Evolutionary conservation across 139 green algal species (phyloP).

Genomic region (Nannochloris sp.): DNA sequence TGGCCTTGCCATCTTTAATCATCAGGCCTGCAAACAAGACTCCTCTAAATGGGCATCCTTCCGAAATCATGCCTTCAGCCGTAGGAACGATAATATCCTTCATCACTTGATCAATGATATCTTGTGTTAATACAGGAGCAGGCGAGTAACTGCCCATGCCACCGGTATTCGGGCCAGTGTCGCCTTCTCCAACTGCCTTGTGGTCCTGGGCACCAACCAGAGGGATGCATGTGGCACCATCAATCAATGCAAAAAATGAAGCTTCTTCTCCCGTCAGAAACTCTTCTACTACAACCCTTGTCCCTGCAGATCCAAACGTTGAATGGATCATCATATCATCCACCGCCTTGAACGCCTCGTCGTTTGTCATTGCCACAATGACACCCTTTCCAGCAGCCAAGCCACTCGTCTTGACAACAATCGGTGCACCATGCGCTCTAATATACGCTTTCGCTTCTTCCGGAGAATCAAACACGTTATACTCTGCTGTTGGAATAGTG

Average conservation of each 20-base stretch:
- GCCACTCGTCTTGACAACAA: constrained; percentile 95
- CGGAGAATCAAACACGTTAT: constrained; percentile 70
- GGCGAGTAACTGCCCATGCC: constrained; percentile 98
- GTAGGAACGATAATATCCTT: constrained; percentile 77
- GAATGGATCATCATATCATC: constrained; percentile 77
- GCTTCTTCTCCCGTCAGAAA: constrained; percentile 93
- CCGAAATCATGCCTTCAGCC: constrained; percentile 71
- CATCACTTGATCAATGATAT: constrained; percentile 71
- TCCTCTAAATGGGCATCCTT: constrained; percentile 78
- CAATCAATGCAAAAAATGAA: constrained; percentile 93
- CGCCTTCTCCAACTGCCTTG: constrained; percentile 89
- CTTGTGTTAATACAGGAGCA: constrained; percentile 78
- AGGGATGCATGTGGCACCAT: constrained; percentile 64
- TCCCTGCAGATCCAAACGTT: constrained; percentile 67
- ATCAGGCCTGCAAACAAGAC: constrained; percentile 97
- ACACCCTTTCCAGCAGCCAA: constrained; percentile 92
- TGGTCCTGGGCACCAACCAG: constrained; percentile 86
- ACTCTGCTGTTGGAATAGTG: constrained; percentile 85
- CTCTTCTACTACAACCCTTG: constrained; percentile 87
- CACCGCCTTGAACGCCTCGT: constrained; percentile 73
- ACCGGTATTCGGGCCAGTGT: constrained; percentile 95
- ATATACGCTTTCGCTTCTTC: constrained; percentile 70
- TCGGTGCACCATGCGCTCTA: constrained; percentile 59
- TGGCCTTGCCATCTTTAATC: constrained; percentile 78
- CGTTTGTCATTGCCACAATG: constrained; percentile 65